These are phyloP conservation scores for Jacaranda copaia DNA, from an alignment of 257 asterid genomes.

Conservation along the genomic window DNA sequence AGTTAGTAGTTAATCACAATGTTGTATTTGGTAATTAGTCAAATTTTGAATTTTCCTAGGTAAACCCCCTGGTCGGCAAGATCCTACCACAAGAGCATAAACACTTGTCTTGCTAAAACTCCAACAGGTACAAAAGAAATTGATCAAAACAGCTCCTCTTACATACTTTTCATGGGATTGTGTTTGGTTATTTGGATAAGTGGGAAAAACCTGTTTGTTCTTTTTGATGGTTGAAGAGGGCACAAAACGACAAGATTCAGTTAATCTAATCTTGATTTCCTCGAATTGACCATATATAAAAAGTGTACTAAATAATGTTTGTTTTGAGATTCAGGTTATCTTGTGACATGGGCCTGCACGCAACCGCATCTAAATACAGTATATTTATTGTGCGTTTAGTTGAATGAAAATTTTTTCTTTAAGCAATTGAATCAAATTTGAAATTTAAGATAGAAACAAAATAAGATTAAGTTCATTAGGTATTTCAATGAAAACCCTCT, in stretches of 20 bases:
- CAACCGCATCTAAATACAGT: too few relatives aligned
- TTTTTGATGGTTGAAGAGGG: constrained; percentile 4
- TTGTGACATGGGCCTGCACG: too few relatives aligned
- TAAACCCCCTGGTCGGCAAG: constrained; percentile 31
- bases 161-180: not conserved
- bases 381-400: too few relatives aligned
- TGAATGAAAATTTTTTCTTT: too few relatives aligned
- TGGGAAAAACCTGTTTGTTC: constrained; percentile 5
- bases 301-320: not conserved
- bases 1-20: too few relatives aligned
- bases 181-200: not conserved
- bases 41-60: not conserved
- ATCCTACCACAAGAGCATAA: not conserved
- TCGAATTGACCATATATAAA: not conserved
- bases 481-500: too few relatives aligned
- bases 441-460: too few relatives aligned
- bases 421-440: too few relatives aligned
- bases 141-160: not conserved
- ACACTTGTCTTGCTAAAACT: not conserved
- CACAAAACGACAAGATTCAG: constrained; percentile 1
- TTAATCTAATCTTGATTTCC: constrained; percentile 27
- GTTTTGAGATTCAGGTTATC: not conserved
- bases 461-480: too few relatives aligned
- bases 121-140: not conserved
- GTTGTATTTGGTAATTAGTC: not conserved